Base-by-base conservation (phyloP, 495 filamentous ascomycete genomes). In the Hypoxylon intermedium region DNA sequence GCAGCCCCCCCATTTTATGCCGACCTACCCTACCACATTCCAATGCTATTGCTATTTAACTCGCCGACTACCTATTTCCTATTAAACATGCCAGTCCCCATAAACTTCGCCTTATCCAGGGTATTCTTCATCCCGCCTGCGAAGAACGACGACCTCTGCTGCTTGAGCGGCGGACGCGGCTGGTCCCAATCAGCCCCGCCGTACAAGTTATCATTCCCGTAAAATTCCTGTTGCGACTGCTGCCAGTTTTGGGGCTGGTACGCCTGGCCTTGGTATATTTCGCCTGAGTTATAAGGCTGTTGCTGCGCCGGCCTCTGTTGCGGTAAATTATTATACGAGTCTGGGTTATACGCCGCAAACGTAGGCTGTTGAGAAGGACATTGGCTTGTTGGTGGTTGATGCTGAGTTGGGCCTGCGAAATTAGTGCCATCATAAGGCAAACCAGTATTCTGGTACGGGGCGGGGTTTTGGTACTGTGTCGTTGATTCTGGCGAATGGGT, bases 121-220 rank as follows among this genome's bases (percentile, higher is more conserved):
- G 65, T 70, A 28, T 60, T 71, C 58, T 69, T 68, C 58, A 71
- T 16, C 7, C 66, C 65, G 28, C 62, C 63, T 4, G 45, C 34
- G 7, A 71, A 66, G 62, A 71, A 68, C n/a, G 65, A 66, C 31
- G 65, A 71, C 41, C 65, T 44, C 55, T 63, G 68, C 24, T 50
- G 33, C 42, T 61, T 68, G 5, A 68, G 58, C 43, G 38, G 43
- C 9, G 61, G 65, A 3, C 52, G 65, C 5, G 24, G 9, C 40
- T 51, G 56, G 15, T 69, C 65, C 59, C 63, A 63, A 4, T 62
- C 53, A 4, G 33, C 21, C 2, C 52, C 58, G 11, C 49, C 57
- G 45, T 60, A 68, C 12, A 37, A 16, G 24, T 48, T 44, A 6
- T 61, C 50, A 28, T 44, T 61, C 4, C 54, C 66, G 40, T 68